phyloP scores from a whole-genome alignment of 2,329 filamentous ascomycete species.

The Epichloe elymi region DNA sequence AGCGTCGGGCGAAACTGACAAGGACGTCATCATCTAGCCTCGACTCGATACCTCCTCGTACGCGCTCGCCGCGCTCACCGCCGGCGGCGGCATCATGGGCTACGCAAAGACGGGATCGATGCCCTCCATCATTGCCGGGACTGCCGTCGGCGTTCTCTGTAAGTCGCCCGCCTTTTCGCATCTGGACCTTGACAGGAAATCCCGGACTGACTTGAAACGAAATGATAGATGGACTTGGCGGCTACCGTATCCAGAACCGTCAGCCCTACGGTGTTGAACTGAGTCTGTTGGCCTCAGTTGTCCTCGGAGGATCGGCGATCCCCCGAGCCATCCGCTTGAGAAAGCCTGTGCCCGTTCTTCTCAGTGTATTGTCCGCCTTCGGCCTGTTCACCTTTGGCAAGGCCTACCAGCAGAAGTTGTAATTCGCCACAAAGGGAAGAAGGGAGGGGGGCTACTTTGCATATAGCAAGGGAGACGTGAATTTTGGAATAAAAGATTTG shows the following conservation, averaged over 20 bases:
- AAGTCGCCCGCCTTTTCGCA: conserved; percentile 15
- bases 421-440: conserved; percentile 1
- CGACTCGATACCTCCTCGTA: conserved; percentile 49
- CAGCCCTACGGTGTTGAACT: conserved; percentile 77
- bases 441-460: background rate
- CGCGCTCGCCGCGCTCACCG: conserved; percentile 68
- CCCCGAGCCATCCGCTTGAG: conserved; percentile 71
- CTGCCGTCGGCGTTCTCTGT: conserved; percentile 62
- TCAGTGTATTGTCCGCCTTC: conserved; percentile 68
- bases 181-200: background rate
- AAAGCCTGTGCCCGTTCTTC: conserved; percentile 71
- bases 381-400: conserved; percentile 70
- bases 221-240: conserved; percentile 60
- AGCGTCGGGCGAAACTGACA: background rate
- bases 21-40: conserved; percentile 2
- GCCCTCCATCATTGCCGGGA: conserved; percentile 74
- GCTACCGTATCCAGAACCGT: conserved; percentile 61
- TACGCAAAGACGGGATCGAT: conserved; percentile 75
- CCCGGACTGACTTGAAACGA: background rate
- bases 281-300: conserved; percentile 73
- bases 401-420: conserved; percentile 39
- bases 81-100: conserved; percentile 75
- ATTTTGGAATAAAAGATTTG: background rate
- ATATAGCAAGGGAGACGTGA: background rate
- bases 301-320: conserved; percentile 71